Conservation (phyloP, 768 basidiomycete genomes). For the Botryobasidium botryosum region DNA sequence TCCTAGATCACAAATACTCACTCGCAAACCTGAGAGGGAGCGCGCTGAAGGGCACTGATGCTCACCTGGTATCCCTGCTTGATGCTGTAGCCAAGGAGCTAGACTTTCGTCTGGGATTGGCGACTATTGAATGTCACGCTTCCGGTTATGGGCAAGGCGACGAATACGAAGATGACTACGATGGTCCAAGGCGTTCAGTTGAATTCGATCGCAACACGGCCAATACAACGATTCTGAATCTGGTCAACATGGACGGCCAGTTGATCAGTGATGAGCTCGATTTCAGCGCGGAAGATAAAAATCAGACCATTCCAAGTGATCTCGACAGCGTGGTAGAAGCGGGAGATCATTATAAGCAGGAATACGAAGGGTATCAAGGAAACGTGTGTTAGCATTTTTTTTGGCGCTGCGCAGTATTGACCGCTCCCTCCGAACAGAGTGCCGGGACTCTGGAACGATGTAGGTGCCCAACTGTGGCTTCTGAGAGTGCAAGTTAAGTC, state of each 20-base stretch:
- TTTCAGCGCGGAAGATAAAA: too few species aligned
- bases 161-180: background rate
- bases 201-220: too few species aligned
- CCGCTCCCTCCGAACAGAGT: slow-evolving; percentile 9
- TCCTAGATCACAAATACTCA: slow-evolving; percentile 3
- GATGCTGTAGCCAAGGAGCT: background rate
- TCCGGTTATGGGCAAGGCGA: background rate
- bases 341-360: slow-evolving; percentile 20
- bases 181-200: slow-evolving; percentile 11
- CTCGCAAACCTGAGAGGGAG: background rate
- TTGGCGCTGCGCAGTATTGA: background rate
- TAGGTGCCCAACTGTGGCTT: slow-evolving; percentile 14
- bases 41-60: background rate
- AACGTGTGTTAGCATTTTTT: slow-evolving; percentile 20
- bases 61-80: background rate
- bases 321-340: slow-evolving; percentile 16
- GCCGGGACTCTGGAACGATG: slow-evolving; percentile 19
- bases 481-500: too few species aligned
- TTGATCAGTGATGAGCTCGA: slow-evolving; percentile 6
- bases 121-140: slow-evolving; percentile 17
- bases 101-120: background rate
- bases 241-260: slow-evolving; percentile 22
- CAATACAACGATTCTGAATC: too few species aligned
- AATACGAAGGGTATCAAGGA: slow-evolving; percentile 28
- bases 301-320: background rate